Base-by-base conservation (phyloP, 768 basidiomycete species). In the Lentinus brumalis region DNA sequence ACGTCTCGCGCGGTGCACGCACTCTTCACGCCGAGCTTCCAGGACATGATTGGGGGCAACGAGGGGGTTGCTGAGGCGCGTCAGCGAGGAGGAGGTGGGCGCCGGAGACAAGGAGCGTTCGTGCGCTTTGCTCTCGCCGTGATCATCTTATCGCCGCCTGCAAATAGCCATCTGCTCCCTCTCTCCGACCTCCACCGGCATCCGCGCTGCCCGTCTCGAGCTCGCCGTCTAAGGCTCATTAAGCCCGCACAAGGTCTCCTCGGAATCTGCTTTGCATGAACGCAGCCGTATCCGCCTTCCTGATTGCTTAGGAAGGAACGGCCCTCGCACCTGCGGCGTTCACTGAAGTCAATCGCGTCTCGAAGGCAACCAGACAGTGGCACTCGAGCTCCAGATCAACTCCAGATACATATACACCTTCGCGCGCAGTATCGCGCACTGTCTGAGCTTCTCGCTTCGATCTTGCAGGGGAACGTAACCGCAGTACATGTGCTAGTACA, bases 21-120 rank as follows among this genome's bases (percentile, higher is more conserved):
- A 72, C 71, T 72, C 64, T 72, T 72, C 46, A 66, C 67, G 55
- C 71, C 68, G 40, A 72, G 68, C 51, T 70, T 72, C 70, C 66
- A 67, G 61, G 66, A 67, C 66, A 67, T 67, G 63, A 59, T 67
- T 41, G 62, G 11, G 40, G 42, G 30, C 12, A 40, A 46, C 14
- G 57, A 35, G 45, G 26, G 18, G 56, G 40, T 26, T 39, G 18
- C 39, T 39, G 31, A 42, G 50, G 42, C 29, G 14, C n/a, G 40
- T 41, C 35, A 39, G 53, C 46, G 50, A 35, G 60, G 26, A 32
- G 55, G 46, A 32, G 54, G n/a, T 49, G 59, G 53, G 40, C 51
- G 50, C 31, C 44, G 39, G 49, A 35, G 57, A 53, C 39, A 47
- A 55, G 54, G 53, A 35, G 16, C 6, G 29, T 50, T 57, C 35